Evolutionary conservation across 176 grass and related monocot species (phyloP).

Genomic region (Eragrostis nindensis): DNA sequence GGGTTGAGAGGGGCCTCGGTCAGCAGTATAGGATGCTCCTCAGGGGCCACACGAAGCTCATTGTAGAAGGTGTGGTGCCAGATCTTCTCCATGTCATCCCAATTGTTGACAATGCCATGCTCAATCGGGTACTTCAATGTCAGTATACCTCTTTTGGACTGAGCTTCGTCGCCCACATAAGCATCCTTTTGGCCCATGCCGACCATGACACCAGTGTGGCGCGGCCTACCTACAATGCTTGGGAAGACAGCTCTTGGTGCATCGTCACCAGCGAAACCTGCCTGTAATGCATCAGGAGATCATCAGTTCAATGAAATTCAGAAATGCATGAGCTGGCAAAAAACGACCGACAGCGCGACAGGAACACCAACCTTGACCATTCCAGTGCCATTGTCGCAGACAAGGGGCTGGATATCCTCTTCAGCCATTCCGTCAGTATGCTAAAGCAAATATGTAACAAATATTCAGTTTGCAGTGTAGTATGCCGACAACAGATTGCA

Average conservation of each 20-base stretch:
- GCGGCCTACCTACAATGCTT: slow-evolving; percentile 86
- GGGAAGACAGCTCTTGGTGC: slow-evolving; percentile 89
- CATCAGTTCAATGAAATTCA: neutral
- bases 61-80: slow-evolving; percentile 97
- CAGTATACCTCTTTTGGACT: slow-evolving; percentile 87
- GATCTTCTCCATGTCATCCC: slow-evolving; percentile 97
- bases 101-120: slow-evolving; percentile 84
- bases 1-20: slow-evolving; percentile 85
- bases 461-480: neutral
- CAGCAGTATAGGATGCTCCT: slow-evolving; percentile 82
- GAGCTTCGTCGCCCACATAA: slow-evolving; percentile 87
- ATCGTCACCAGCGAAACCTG: slow-evolving; percentile 90
- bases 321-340: neutral
- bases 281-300: slow-evolving; percentile 47
- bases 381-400: slow-evolving; percentile 92
- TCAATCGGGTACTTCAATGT: slow-evolving; percentile 90
- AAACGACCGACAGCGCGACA: neutral
- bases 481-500: neutral
- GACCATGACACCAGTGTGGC: slow-evolving; percentile 93
- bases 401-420: slow-evolving; percentile 81
- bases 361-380: slow-evolving; percentile 79
- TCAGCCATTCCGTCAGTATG: slow-evolving; percentile 66
- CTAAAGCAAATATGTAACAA: neutral
- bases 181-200: slow-evolving; percentile 96
- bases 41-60: slow-evolving; percentile 80